These are phyloP conservation scores for Senna tora DNA, from an alignment of 306 rosid genomes.

Conservation along the genomic window DNA sequence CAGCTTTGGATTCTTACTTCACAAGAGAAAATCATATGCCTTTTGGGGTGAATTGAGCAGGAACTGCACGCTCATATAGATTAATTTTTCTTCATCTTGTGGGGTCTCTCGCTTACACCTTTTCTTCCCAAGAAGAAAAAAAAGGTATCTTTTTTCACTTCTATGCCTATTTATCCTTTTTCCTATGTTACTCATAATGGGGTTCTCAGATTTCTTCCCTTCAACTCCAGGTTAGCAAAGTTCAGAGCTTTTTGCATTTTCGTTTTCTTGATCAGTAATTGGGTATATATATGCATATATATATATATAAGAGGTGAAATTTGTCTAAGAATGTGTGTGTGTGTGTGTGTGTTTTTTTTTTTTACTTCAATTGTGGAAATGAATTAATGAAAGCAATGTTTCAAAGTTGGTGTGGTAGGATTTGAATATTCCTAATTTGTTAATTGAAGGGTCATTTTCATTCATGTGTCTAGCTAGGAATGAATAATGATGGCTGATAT, in stretches of 20 bases:
- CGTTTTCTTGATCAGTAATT: slow-evolving; percentile 38
- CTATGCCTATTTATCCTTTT: slow-evolving; percentile 29
- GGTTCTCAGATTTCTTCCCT: slow-evolving; percentile 49
- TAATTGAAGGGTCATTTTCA: slow-evolving; percentile 9
- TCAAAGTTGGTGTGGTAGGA: slow-evolving; percentile 16
- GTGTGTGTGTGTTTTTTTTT: too few relatives aligned
- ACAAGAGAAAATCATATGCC: slow-evolving; percentile 49
- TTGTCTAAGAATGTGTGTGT: too few relatives aligned
- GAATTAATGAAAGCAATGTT: slow-evolving; percentile 15
- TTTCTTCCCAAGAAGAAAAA: slow-evolving; percentile 47
- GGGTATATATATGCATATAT: too few relatives aligned
- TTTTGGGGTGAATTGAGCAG: slow-evolving; percentile 52
- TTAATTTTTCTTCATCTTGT: slow-evolving; percentile 62
- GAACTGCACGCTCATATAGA: slow-evolving; percentile 49
- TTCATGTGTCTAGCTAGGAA: background rate
- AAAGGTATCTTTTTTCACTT: slow-evolving; percentile 52
- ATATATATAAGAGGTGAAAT: slow-evolving; percentile 5
- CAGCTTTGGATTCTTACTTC: slow-evolving; percentile 76
- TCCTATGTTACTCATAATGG: slow-evolving; percentile 38
- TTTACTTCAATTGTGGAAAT: slow-evolving; percentile 4
- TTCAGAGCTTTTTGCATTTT: slow-evolving; percentile 12
- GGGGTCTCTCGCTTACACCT: slow-evolving; percentile 68
- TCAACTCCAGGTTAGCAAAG: slow-evolving; percentile 43
- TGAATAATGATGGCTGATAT: background rate
- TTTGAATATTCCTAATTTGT: background rate